Base-by-base conservation (phyloP, 2,329 filamentous ascomycete species). In the Pseudogymnoascus destructans region DNA sequence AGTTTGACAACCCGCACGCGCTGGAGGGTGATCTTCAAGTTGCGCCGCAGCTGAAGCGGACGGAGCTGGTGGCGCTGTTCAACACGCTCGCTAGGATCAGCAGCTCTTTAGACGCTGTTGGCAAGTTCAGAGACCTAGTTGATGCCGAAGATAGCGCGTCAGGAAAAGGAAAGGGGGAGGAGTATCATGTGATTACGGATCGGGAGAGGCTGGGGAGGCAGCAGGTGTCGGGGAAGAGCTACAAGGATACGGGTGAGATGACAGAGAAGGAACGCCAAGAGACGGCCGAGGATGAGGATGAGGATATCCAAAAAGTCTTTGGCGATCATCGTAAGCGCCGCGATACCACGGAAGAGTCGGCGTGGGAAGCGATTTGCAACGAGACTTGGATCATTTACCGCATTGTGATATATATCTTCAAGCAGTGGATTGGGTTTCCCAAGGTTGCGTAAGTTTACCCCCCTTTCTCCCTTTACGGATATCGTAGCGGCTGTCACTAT, bases 1-100 rank as follows among this genome's bases (percentile, higher is more conserved):
- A 98, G 71, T 93, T 90, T 62, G 90, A 95, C 15, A 68, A 70
- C 67, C 79, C 81, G 54, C 72, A 76, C 59, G 78, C 74, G 64
- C 23, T 52, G 8, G 79, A 85, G 62, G 79, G 75, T 5, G 78
- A 82, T 65, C 77, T 75, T 25, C 76, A 76, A 21, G 79, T 81
- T 60, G 82, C 83, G 65, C 90, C 89, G 0, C 75, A 80, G 11
- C 79, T 97, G 17, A 84, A 91, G 69, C 80, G 93, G 63, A 97
- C 92, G 0, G 93, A 98, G 73, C 77, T 98, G 9, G 93, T 98
- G 17, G 89, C 93, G 1, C 77, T 98, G 17, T 86, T 97, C 73
- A 98, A 98, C 72, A 97, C 93, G 0, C 85, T 96, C 60, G 89
- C 88, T 27, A 82, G 92, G 33, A 84, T 97, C 62, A 89, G 87